A percentile compares a stretch with the other conserved stretches of the same genome.
These are phyloP conservation scores for Melaleuca alternifolia DNA, from an alignment of 345 rosid genomes.

Conservation along the genomic window DNA sequence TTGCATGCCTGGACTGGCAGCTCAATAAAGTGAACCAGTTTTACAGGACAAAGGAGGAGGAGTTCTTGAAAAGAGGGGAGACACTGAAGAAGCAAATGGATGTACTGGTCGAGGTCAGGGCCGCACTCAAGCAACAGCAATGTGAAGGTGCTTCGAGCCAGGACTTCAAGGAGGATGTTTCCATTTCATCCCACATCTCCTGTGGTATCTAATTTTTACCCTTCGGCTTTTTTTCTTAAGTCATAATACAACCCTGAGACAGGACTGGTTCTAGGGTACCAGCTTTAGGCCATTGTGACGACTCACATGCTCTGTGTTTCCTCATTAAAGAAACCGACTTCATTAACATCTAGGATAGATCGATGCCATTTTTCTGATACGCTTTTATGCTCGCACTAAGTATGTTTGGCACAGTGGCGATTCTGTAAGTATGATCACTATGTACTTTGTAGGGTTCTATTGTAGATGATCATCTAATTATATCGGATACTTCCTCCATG, in stretches of 20 bases:
- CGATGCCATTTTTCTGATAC: background rate
- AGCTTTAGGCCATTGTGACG: background rate
- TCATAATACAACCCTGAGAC: background rate
- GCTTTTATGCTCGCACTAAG: background rate
- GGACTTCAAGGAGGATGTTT: conserved; percentile 62
- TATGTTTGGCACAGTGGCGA: background rate
- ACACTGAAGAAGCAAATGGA: conserved; percentile 78
- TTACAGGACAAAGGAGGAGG: conserved; percentile 71
- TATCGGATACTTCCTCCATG: background rate
- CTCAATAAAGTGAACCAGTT: conserved; percentile 96
- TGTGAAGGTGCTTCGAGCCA: conserved; percentile 33
- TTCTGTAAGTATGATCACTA: background rate
- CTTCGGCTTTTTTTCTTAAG: background rate
- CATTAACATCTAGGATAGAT: background rate
- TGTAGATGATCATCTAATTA: background rate
- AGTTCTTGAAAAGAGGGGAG: conserved; percentile 88
- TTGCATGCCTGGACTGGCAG: conserved; percentile 62
- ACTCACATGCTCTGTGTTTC: background rate
- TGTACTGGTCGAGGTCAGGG: conserved; percentile 63
- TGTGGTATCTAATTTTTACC: conserved; percentile 34
- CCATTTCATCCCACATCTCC: conserved; percentile 69
- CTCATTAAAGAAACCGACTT: background rate
- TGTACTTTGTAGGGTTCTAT: background rate
- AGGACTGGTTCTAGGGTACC: background rate
- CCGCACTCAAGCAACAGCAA: conserved; percentile 41